Evolutionary conservation across 2,329 filamentous ascomycete genomes (phyloP), one percentile per base, ranked within the genome.

Genomic region (Fusarium piperis): DNA sequence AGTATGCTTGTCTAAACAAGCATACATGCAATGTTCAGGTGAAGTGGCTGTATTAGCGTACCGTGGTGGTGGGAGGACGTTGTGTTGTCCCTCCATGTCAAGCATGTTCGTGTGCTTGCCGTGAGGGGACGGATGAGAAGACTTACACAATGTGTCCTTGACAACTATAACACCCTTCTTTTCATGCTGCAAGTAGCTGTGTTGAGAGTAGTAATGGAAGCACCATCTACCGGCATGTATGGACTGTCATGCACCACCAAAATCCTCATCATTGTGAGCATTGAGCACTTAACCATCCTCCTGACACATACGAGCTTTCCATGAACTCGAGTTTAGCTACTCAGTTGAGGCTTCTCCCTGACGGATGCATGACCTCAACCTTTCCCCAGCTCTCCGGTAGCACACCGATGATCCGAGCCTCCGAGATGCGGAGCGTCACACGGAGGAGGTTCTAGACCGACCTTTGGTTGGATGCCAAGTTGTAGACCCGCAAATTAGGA

Each of bases 311-410:
- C 26, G 7, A 33, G 6, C 28, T 20, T 52, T 15, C n/a, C 28
- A 33, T 33, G 12, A 20, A 20, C 28, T 52, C 48, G n/a, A 52
- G 48, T 52, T 52, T 52, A 8, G n/a, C 48, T 52, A 32, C 28
- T 52, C 48, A 52, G 48, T 52, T 52, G 48, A 52, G 48, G 48
- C 48, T 52, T 52, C 48, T 52, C 48, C 48, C 28, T 52, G 48
- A 52, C 48, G 48, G 48, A 52, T 52, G 28, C n/a, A 52, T 52
- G 48, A 52, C 48, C 48, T 52, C 48, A 52, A 20, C 18, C 48
- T 30, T 32, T 32, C n/a, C 28, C 48, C 48, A 28, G 46, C 46
- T 28, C 48, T 32, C 48, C 28, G 48, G 48, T 52, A 52, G 48
- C 26, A 33, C 48, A 32, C 48, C 48, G 48, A 52, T 52, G 48